A percentile compares a stretch with the other conserved stretches of the same genome.
Evolutionary conservation across 352 stramenopile species (phyloP).

Genomic region (Pythium rishiriense): DNA sequence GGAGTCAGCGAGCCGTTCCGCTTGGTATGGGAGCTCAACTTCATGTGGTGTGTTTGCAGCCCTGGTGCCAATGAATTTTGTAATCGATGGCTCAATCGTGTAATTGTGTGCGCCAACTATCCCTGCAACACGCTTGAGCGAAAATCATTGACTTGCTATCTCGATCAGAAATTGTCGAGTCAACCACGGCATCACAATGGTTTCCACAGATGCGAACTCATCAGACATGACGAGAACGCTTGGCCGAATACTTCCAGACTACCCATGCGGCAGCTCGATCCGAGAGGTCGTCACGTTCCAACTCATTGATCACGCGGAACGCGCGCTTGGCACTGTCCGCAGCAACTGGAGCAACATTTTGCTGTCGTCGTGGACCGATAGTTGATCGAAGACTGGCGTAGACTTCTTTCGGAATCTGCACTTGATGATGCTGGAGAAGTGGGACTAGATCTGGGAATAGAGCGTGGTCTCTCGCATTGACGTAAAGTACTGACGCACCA

Average conservation of each 20-base stretch:
- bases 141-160: neutral
- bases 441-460: conserved; percentile 46
- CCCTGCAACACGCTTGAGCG: neutral
- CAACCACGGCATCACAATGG: too few relatives aligned
- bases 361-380: conserved; percentile 3
- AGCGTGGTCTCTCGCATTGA: conserved; percentile 45
- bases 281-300: conserved; percentile 22
- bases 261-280: conserved; percentile 33
- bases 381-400: conserved; percentile 40
- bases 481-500: conserved; percentile 40
- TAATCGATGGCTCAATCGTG: conserved; percentile 22
- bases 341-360: conserved; percentile 19
- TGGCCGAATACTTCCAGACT: conserved; percentile 33
- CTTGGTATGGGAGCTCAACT: conserved; percentile 3
- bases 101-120: conserved; percentile 19
- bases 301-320: conserved; percentile 35
- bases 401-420: conserved; percentile 39
- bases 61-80: conserved; percentile 5
- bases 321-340: conserved; percentile 51
- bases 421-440: conserved; percentile 33
- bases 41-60: conserved; percentile 15
- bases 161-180: too few relatives aligned
- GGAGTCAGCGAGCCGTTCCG: neutral
- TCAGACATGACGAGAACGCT: conserved; percentile 23
- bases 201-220: conserved; percentile 2